A percentile compares a stretch with the other conserved stretches of the same genome.
Conservation (phyloP, 768 basidiomycete genomes). For the Termitomyces sp. region DNA sequence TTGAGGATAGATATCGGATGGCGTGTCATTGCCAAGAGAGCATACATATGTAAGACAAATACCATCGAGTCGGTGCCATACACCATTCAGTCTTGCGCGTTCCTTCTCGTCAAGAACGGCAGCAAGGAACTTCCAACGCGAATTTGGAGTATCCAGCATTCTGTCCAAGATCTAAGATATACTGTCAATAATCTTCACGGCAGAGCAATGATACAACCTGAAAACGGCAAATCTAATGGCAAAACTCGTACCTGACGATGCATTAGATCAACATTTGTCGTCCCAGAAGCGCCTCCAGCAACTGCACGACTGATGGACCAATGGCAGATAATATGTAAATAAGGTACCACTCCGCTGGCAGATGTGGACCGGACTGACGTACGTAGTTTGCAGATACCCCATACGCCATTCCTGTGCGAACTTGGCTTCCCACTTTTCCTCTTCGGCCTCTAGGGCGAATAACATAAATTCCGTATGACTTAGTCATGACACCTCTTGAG, state of each 20-base stretch:
- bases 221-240: not conserved
- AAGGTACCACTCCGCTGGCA: not conserved
- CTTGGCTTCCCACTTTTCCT: constrained; percentile 29
- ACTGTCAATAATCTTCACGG: not conserved
- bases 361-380: constrained; percentile 11
- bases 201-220: not conserved
- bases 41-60: constrained; percentile 3
- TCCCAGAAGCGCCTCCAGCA: constrained; percentile 39
- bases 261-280: constrained; percentile 47
- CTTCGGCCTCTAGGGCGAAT: constrained; percentile 13
- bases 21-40: not conserved
- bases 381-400: constrained; percentile 46
- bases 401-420: constrained; percentile 56
- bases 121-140: constrained; percentile 48
- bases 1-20: not conserved
- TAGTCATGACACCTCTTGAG: not conserved
- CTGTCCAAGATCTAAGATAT: constrained; percentile 45
- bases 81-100: constrained; percentile 37
- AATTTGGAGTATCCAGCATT: constrained; percentile 35
- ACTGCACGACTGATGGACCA: constrained; percentile 30
- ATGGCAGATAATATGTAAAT: not conserved
- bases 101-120: constrained; percentile 36
- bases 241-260: constrained; percentile 41
- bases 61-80: constrained; percentile 63
- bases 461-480: not conserved